Evolutionary conservation across 2,329 filamentous ascomycete genomes (phyloP).

Genomic region (Pezizomycotina sp.): DNA sequence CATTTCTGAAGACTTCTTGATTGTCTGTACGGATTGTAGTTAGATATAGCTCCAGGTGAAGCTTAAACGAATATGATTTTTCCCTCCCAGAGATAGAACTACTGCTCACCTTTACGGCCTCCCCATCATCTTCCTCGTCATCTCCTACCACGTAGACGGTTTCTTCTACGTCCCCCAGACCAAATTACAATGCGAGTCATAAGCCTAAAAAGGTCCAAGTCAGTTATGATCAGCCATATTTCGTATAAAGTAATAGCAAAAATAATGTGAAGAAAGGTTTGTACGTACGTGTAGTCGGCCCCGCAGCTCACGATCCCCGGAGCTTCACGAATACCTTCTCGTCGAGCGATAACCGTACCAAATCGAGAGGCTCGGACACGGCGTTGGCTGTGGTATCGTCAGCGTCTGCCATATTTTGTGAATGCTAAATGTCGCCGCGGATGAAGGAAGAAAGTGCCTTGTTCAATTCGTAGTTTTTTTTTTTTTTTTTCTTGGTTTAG

Average conservation of each 20-base stretch:
- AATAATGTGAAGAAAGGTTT: conserved; percentile 1
- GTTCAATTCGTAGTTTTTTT: too few relatives aligned
- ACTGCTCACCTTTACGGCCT: conserved; percentile 50
- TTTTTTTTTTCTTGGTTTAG: too few relatives aligned
- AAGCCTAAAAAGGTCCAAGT: conserved; percentile 47
- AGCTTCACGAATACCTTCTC: conserved; percentile 96
- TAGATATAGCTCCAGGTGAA: not conserved
- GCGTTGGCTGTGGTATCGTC: conserved; percentile 50
- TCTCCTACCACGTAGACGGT: conserved; percentile 90
- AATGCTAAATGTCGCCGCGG: conserved; percentile 4
- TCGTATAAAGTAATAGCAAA: not conserved
- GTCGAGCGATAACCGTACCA: conserved; percentile 84
- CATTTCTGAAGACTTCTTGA: conserved; percentile 97
- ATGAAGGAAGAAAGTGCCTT: too few relatives aligned
- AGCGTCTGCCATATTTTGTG: conserved; percentile 56
- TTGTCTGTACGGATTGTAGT: conserved; percentile 41
- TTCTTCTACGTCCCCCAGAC: conserved; percentile 95
- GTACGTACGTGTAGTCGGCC: conserved; percentile 73
- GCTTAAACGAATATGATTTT: conserved; percentile 2
- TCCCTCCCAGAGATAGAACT: not conserved
- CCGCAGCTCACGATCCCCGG: conserved; percentile 79
- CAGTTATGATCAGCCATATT: conserved; percentile 2
- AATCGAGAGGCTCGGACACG: conserved; percentile 81
- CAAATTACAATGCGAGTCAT: conserved; percentile 95
- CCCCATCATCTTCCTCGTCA: conserved; percentile 59